phyloP scores from a whole-genome alignment of 2,329 filamentous ascomycete species.

The Arthrobotrys iridis region DNA sequence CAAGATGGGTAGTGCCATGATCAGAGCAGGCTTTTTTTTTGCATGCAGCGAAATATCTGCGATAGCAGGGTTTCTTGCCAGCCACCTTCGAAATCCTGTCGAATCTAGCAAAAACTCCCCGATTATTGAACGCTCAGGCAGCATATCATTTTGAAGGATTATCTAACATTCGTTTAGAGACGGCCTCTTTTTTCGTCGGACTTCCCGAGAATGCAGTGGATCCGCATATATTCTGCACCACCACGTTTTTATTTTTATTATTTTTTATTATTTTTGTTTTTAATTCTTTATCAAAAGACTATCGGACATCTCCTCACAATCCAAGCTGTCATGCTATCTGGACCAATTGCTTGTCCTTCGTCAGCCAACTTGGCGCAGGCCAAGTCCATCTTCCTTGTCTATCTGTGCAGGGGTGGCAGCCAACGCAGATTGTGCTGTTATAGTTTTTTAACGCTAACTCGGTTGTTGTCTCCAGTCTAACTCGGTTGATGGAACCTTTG shows the following conservation, averaged over 20 bases:
- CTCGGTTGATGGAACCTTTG: too few species aligned
- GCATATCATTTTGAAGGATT: neutral
- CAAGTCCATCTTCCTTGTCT: slow-evolving; percentile 15
- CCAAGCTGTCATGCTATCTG: neutral
- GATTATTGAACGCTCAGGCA: slow-evolving; percentile 15
- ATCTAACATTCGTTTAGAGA: neutral
- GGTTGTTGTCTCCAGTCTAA: too few species aligned
- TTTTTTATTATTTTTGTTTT: neutral
- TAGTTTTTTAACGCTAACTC: slow-evolving; percentile 17
- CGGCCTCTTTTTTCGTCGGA: slow-evolving; percentile 20
- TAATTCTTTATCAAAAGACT: neutral
- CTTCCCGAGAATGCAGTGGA: slow-evolving; percentile 26
- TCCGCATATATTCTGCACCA: slow-evolving; percentile 20
- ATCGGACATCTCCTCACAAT: slow-evolving; percentile 37
- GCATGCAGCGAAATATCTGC: neutral
- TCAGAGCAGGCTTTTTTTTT: slow-evolving; percentile 28
- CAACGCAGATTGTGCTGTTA: slow-evolving; percentile 49
- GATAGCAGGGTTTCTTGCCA: slow-evolving; percentile 10
- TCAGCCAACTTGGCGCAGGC: slow-evolving; percentile 23
- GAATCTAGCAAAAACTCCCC: slow-evolving; percentile 3
- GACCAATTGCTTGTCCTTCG: slow-evolving; percentile 22
- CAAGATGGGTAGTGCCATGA: slow-evolving; percentile 26
- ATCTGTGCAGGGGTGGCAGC: slow-evolving; percentile 28
- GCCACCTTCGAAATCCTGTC: slow-evolving; percentile 6
- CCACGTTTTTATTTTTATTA: slow-evolving; percentile 34